phyloP scores from a whole-genome alignment of 306 rosid species.

The Rosa persica region DNA sequence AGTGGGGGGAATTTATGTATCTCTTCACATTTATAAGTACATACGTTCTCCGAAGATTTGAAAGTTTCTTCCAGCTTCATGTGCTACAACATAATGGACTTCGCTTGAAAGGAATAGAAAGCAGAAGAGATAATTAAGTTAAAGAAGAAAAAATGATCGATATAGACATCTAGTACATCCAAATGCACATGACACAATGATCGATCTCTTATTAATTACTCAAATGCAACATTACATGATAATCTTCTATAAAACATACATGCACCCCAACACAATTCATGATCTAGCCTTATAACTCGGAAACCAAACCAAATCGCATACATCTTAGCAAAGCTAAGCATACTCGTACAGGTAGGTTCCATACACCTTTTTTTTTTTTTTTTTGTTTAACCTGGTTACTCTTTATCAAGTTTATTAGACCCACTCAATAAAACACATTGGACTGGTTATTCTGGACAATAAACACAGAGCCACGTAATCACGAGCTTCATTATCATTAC shows the following conservation, averaged over 20 bases:
- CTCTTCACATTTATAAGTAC: neutral
- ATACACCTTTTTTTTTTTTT: neutral
- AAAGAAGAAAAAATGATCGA: neutral
- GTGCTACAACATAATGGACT: neutral
- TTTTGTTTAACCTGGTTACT: neutral
- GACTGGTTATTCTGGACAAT: neutral
- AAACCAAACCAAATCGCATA: constrained; percentile 15
- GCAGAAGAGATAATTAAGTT: neutral
- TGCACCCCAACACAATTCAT: constrained; percentile 21
- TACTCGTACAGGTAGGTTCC: constrained; percentile 11
- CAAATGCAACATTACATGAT: constrained; percentile 11
- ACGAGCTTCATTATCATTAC: neutral
- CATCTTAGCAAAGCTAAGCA: neutral
- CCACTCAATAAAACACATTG: neutral
- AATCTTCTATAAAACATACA: constrained; percentile 14
- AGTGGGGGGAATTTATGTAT: neutral
- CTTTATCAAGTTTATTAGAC: neutral
- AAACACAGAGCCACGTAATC: neutral
- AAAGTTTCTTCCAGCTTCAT: neutral
- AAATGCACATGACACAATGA: neutral
- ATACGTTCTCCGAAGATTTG: neutral
- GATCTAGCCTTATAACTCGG: neutral
- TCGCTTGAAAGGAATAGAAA: neutral
- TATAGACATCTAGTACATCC: neutral
- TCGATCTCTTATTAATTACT: constrained; percentile 4